phyloP scores from a whole-genome alignment of 306 rosid genomes.

The Quercus rubra region DNA sequence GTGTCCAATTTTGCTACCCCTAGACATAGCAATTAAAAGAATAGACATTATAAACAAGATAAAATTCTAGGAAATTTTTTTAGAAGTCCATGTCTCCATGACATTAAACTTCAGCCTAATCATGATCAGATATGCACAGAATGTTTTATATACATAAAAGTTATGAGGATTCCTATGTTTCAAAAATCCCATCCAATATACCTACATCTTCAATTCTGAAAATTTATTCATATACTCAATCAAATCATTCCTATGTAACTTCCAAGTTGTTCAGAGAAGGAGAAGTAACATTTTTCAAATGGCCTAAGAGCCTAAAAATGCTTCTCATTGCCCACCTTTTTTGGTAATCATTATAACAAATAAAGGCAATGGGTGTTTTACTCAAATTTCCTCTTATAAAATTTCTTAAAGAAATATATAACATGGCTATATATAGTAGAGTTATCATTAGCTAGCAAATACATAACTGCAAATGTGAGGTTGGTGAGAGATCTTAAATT shows the following conservation, averaged over 20 bases:
- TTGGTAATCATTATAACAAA: neutral
- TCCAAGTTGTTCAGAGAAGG: neutral
- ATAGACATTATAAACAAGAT: neutral
- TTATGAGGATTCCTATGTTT: neutral
- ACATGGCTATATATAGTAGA: no score
- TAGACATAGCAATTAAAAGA: no score
- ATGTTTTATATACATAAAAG: no score
- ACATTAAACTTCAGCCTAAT: neutral
- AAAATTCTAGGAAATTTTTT: neutral
- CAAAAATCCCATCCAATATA: neutral
- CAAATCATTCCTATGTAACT: neutral
- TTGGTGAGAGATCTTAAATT: no score
- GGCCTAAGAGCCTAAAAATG: neutral
- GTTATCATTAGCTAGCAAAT: no score
- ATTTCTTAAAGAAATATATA: no score
- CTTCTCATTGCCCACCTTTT: neutral
- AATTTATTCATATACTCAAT: neutral
- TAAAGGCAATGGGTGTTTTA: neutral
- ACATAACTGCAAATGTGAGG: no score
- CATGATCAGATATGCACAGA: no score
- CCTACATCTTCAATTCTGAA: neutral
- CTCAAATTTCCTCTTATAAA: no score
- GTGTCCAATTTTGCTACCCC: no score
- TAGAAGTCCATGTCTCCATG: neutral
- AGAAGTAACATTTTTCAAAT: no score